Conservation (phyloP, 768 basidiomycete genomes). For the Leccinum barrowsii region DNA sequence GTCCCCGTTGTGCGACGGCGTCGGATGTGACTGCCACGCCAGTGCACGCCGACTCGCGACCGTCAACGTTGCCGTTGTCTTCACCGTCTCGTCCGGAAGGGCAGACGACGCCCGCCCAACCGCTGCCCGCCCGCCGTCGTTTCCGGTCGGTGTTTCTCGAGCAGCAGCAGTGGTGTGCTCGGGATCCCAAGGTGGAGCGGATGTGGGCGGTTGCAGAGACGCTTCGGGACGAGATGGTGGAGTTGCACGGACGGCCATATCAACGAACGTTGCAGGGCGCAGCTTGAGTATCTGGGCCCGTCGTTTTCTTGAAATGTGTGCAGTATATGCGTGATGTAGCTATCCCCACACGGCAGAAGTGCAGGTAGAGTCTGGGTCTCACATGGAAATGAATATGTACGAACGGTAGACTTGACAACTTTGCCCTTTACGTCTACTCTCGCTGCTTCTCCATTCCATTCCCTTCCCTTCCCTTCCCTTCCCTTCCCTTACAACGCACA, state of each 20-base stretch:
- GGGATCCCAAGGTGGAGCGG: conserved; percentile 18
- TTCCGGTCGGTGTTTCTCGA: conserved; percentile 38
- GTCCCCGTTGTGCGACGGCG: conserved; percentile 4
- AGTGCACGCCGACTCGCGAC: conserved; percentile 22
- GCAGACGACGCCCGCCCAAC: conserved; percentile 9
- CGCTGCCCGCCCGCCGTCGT: conserved; percentile 6
- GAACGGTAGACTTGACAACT: background rate
- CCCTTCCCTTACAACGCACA: too few species aligned
- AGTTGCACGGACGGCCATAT: background rate
- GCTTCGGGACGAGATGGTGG: conserved; percentile 13
- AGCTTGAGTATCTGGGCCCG: background rate
- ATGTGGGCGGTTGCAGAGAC: conserved; percentile 21
- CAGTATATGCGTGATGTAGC: background rate
- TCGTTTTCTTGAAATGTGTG: background rate
- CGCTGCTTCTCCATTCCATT: too few species aligned
- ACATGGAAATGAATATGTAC: too few species aligned
- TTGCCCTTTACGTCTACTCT: background rate
- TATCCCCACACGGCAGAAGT: too few species aligned
- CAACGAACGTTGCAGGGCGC: background rate
- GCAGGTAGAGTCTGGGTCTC: too few species aligned
- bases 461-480: too few species aligned
- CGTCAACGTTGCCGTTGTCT: conserved; percentile 4
- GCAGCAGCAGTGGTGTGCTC: conserved; percentile 38
- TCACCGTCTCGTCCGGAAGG: conserved; percentile 15
- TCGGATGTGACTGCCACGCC: conserved; percentile 1